These are phyloP conservation scores for Solanum ossicruentum DNA, from an alignment of 257 asterid genomes.

Conservation along the genomic window DNA sequence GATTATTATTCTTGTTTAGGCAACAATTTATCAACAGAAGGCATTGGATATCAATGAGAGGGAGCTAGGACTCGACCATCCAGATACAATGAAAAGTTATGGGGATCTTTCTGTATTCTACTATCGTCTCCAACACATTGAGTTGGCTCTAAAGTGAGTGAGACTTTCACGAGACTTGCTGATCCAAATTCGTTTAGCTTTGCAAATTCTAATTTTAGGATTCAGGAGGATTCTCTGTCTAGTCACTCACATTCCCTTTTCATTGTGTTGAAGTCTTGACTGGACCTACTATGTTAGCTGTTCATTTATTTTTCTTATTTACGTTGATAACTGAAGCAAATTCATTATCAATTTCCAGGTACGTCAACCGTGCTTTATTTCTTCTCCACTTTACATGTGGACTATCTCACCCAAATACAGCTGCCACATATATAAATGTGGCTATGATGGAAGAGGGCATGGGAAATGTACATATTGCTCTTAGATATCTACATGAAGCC, in stretches of 20 bases:
- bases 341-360: constrained; percentile 33
- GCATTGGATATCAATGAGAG: constrained; percentile 97
- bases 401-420: constrained; percentile 97
- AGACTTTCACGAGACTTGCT: not conserved
- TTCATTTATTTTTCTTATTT: not conserved
- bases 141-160: constrained; percentile 91
- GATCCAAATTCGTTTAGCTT: not conserved
- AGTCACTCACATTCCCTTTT: not conserved
- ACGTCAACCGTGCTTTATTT: constrained; percentile 92
- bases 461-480: constrained; percentile 99
- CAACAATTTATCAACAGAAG: constrained; percentile 93
- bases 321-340: not conserved
- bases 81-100: constrained; percentile 98
- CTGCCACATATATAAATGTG: constrained; percentile 95
- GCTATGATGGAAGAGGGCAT: constrained; percentile 99
- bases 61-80: constrained; percentile 99
- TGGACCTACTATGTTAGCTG: not conserved
- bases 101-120: constrained; percentile 98
- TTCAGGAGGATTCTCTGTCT: not conserved
- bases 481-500: constrained; percentile 97
- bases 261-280: not conserved
- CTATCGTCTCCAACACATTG: constrained; percentile 97
- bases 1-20: constrained; percentile 33
- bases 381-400: constrained; percentile 98
- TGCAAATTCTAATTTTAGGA: not conserved